These are phyloP conservation scores for Tolypocladium capitatum DNA, from an alignment of 2,329 filamentous ascomycete species.

Conservation along the genomic window DNA sequence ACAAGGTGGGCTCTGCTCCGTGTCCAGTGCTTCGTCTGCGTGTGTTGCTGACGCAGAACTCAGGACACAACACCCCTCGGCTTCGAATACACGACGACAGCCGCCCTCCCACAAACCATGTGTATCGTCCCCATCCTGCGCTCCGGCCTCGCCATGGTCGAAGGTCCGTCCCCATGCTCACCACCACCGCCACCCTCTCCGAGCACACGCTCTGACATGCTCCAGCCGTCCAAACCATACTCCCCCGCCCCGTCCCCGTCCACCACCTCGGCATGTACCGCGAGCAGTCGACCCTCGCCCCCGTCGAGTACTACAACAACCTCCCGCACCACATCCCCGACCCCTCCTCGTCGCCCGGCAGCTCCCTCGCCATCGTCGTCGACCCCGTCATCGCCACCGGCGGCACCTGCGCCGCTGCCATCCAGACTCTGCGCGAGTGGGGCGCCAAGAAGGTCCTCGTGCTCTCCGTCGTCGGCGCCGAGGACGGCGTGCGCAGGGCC, in stretches of 20 bases:
- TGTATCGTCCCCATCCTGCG: slow-evolving; percentile 87
- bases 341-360: slow-evolving; percentile 19
- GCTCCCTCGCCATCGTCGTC: slow-evolving; percentile 63
- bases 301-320: slow-evolving; percentile 97
- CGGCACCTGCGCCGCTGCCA: slow-evolving; percentile 77
- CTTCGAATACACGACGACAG: slow-evolving; percentile 56
- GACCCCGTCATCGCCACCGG: slow-evolving; percentile 93
- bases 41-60: background rate
- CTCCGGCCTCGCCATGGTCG: slow-evolving; percentile 82
- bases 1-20: slow-evolving; percentile 41
- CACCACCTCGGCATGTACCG: slow-evolving; percentile 94
- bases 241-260: slow-evolving; percentile 66
- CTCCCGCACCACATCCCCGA: slow-evolving; percentile 57
- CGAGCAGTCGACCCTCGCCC: slow-evolving; percentile 72
- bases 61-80: slow-evolving; percentile 70
- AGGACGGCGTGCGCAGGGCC: slow-evolving; percentile 55
- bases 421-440: slow-evolving; percentile 83
- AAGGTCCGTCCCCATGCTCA: slow-evolving; percentile 37
- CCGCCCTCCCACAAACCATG: slow-evolving; percentile 51
- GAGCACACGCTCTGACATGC: background rate
- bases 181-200: no score
- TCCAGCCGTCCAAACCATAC: slow-evolving; percentile 64
- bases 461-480: slow-evolving; percentile 60
- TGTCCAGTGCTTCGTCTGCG: background rate
- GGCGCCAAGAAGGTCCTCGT: slow-evolving; percentile 73